Evolutionary conservation across 2,329 filamentous ascomycete genomes (phyloP).

Genomic region (Diaporthe destruens): DNA sequence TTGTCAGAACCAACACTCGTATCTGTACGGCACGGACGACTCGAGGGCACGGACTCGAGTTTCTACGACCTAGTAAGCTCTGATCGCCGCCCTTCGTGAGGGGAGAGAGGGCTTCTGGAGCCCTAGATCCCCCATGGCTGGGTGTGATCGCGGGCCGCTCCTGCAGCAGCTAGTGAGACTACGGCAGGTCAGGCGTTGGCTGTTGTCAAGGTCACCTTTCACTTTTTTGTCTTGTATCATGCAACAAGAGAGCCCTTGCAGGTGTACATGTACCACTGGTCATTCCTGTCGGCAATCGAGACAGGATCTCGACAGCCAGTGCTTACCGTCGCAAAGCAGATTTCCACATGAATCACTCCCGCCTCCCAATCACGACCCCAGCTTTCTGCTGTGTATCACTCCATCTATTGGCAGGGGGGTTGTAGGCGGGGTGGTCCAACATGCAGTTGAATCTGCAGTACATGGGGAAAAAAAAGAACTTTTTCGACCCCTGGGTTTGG

Average conservation of each 20-base stretch:
- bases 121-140: background rate
- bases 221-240: slow-evolving; percentile 20
- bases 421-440: slow-evolving; percentile 27
- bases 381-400: slow-evolving; percentile 27
- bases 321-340: slow-evolving; percentile 29
- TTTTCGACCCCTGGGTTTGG: background rate
- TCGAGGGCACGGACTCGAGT: background rate
- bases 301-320: slow-evolving; percentile 32
- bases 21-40: slow-evolving; percentile 22
- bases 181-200: background rate
- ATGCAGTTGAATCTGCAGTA: background rate
- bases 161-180: slow-evolving; percentile 30
- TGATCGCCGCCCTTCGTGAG: background rate
- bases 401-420: slow-evolving; percentile 18
- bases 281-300: slow-evolving; percentile 31
- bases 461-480: slow-evolving; percentile 3
- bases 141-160: slow-evolving; percentile 31
- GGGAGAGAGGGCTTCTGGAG: slow-evolving; percentile 6
- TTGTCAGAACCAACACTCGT: slow-evolving; percentile 10
- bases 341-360: slow-evolving; percentile 34
- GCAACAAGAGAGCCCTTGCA: slow-evolving; percentile 29
- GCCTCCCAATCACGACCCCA: slow-evolving; percentile 24
- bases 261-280: slow-evolving; percentile 29
- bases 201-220: slow-evolving; percentile 18
- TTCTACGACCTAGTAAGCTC: background rate